Percentiles rank a stretch among this genome's conserved stretches.
phyloP scores from a whole-genome alignment of 2,329 filamentous ascomycete genomes.

The Pseudopithomyces maydicus region DNA sequence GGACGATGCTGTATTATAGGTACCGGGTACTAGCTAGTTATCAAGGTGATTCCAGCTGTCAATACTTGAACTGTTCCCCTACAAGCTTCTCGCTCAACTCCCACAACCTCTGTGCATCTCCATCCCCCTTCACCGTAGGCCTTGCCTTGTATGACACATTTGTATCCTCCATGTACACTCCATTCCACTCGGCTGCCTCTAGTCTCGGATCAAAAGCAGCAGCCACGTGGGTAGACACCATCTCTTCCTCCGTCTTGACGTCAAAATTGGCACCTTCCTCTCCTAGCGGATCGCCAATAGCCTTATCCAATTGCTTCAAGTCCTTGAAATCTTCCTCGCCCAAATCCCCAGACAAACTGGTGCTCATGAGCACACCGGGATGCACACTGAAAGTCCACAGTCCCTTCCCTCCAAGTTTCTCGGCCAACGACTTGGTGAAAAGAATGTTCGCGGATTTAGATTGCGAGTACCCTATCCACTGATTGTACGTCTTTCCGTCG shows the following conservation, averaged over 20 bases:
- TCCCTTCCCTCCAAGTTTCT: slow-evolving; percentile 26
- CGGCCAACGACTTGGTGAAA: slow-evolving; percentile 28
- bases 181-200: slow-evolving; percentile 22
- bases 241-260: slow-evolving; percentile 33
- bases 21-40: background rate
- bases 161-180: slow-evolving; percentile 32
- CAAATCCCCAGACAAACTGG: slow-evolving; percentile 24
- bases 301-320: slow-evolving; percentile 20
- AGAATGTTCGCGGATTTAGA: slow-evolving; percentile 59
- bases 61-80: slow-evolving; percentile 33
- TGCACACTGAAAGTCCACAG: slow-evolving; percentile 36
- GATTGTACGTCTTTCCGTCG: slow-evolving; percentile 46
- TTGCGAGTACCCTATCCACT: slow-evolving; percentile 55
- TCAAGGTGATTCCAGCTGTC: slow-evolving; percentile 1
- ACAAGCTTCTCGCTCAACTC: slow-evolving; percentile 40
- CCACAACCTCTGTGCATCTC: slow-evolving; percentile 37
- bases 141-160: slow-evolving; percentile 23
- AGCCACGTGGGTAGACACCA: slow-evolving; percentile 36
- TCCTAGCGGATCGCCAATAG: slow-evolving; percentile 24
- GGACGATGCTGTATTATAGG: background rate
- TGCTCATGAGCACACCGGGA: slow-evolving; percentile 33
- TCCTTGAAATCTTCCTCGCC: slow-evolving; percentile 25
- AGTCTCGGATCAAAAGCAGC: slow-evolving; percentile 37
- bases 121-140: slow-evolving; percentile 24
- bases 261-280: slow-evolving; percentile 15